Conservation (phyloP, 2,329 filamentous ascomycete species). For the Periconia sp. region DNA sequence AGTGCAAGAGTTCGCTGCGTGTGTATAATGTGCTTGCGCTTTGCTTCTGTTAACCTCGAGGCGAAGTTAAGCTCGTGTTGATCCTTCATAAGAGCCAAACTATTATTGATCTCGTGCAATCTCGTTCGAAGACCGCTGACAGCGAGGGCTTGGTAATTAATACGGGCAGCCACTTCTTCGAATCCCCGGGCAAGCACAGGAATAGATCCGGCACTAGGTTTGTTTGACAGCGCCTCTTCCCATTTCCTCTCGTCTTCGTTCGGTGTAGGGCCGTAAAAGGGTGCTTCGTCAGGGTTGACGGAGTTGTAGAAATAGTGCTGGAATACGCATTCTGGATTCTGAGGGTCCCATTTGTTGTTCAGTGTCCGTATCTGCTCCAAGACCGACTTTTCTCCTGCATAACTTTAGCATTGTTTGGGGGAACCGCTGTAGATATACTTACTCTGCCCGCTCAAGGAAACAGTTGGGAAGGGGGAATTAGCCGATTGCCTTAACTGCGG, state of each 20-base stretch:
- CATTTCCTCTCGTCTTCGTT: conserved; percentile 78
- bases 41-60: conserved; percentile 74
- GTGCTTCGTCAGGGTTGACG: conserved; percentile 74
- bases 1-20: conserved; percentile 75
- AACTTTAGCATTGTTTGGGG: conserved; percentile 16
- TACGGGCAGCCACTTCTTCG: conserved; percentile 71
- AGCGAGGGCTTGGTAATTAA: conserved; percentile 73
- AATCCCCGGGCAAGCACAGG: conserved; percentile 80
- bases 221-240: conserved; percentile 82
- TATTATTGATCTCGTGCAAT: conserved; percentile 80
- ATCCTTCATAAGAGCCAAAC: conserved; percentile 73
- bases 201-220: conserved; percentile 77
- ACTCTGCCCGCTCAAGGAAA: conserved; percentile 37
- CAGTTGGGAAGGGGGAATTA: conserved; percentile 31
- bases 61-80: conserved; percentile 79
- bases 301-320: conserved; percentile 89
- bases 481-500: conserved; percentile 42
- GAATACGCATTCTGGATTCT: conserved; percentile 72
- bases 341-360: conserved; percentile 75
- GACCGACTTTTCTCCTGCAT: conserved; percentile 71
- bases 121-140: conserved; percentile 73
- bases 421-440: conserved; percentile 11
- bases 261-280: conserved; percentile 73
- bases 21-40: conserved; percentile 73
- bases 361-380: conserved; percentile 75